phyloP scores from a whole-genome alignment of 2,329 filamentous ascomycete genomes.

The Chaetomiaceae sp. region DNA sequence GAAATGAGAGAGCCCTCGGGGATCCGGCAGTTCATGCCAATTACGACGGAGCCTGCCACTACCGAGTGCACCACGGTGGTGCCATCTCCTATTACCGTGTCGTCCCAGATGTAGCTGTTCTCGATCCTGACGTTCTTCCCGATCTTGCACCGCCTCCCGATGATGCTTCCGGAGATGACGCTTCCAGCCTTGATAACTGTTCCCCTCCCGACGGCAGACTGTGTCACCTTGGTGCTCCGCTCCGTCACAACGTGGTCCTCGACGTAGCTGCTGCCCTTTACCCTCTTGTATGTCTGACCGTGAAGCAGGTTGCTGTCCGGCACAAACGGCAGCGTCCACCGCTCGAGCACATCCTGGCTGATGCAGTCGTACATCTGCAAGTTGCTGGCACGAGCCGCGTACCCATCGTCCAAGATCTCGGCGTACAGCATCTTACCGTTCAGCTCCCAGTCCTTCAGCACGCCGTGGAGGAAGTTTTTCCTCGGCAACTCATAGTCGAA shows the following conservation, averaged over 20 bases:
- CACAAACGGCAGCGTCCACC: constrained; percentile 85
- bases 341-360: constrained; percentile 75
- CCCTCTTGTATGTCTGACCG: constrained; percentile 69
- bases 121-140: constrained; percentile 77
- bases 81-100: constrained; percentile 71
- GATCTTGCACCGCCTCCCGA: constrained; percentile 82
- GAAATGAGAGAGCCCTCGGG: constrained; percentile 73
- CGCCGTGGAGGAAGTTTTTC: constrained; percentile 73
- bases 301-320: constrained; percentile 83
- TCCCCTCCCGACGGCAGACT: constrained; percentile 71
- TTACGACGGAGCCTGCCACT: constrained; percentile 64
- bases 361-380: constrained; percentile 87
- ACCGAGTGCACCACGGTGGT: constrained; percentile 67
- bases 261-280: constrained; percentile 67
- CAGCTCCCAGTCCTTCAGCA: constrained; percentile 93
- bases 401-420: constrained; percentile 76
- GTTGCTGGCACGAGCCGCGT: constrained; percentile 80
- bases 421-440: constrained; percentile 97
- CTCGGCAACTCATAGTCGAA: constrained; percentile 78
- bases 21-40: constrained; percentile 69
- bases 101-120: constrained; percentile 84
- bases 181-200: constrained; percentile 71
- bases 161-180: constrained; percentile 67
- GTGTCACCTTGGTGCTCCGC: constrained; percentile 64
- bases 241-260: constrained; percentile 74